Evolutionary conservation across 345 rosid genomes (phyloP).

Genomic region (Arabidopsis thaliana): DNA sequence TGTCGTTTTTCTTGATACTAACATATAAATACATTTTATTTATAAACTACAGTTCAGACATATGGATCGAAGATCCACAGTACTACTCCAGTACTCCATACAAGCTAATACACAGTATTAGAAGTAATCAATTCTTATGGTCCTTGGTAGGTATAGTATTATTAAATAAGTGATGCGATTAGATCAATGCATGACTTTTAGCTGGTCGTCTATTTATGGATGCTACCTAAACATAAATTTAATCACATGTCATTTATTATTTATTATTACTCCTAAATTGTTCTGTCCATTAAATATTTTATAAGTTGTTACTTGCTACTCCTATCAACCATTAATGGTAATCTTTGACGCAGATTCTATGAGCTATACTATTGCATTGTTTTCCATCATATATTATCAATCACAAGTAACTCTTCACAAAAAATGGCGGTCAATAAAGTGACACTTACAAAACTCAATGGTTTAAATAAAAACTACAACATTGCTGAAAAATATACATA

Average conservation of each 20-base stretch:
- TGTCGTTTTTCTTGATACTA: constrained; percentile 22
- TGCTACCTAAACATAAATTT: constrained; percentile 20
- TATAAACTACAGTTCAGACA: background rate
- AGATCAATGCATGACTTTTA: constrained; percentile 32
- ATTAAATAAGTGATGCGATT: constrained; percentile 17
- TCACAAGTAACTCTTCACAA: too few relatives aligned
- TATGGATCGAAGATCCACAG: background rate
- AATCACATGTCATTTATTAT: constrained; percentile 2
- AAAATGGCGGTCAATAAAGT: too few relatives aligned
- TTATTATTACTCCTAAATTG: background rate
- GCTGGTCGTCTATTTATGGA: constrained; percentile 27
- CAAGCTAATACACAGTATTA: background rate
- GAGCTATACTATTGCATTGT: too few relatives aligned
- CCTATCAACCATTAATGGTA: too few relatives aligned
- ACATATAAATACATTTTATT: background rate
- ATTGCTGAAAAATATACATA: too few relatives aligned
- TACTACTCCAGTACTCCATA: background rate
- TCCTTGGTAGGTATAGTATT: constrained; percentile 11
- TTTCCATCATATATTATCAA: too few relatives aligned
- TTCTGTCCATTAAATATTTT: background rate
- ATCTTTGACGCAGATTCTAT: too few relatives aligned
- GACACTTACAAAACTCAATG: too few relatives aligned
- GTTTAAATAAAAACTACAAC: too few relatives aligned
- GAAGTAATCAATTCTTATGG: constrained; percentile 26
- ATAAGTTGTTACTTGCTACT: too few relatives aligned